Evolutionary conservation across 2,329 filamentous ascomycete species (phyloP).

Genomic region (Byssothecium circinans): DNA sequence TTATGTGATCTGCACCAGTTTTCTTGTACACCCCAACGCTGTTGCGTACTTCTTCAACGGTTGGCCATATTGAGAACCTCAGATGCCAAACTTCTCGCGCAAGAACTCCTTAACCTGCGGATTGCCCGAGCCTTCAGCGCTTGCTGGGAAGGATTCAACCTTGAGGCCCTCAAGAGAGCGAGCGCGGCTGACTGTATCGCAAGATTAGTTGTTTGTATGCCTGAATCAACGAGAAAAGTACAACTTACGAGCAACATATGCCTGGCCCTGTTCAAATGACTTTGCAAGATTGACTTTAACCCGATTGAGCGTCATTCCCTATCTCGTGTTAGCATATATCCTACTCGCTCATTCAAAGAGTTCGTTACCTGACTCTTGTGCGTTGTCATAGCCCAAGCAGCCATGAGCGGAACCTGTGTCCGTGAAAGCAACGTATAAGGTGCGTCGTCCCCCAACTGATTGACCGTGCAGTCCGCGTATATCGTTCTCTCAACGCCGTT

Average conservation of each 20-base stretch:
- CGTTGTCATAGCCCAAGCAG: conserved; percentile 65
- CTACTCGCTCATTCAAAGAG: neutral
- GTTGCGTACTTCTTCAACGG: neutral
- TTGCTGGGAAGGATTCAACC: conserved; percentile 35
- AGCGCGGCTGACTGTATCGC: conserved; percentile 55
- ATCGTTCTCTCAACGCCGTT: conserved; percentile 53
- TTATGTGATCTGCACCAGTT: neutral
- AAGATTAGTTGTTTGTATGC: conserved; percentile 4
- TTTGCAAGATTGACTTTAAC: conserved; percentile 58
- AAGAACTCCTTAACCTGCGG: conserved; percentile 41
- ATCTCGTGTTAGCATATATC: conserved; percentile 22
- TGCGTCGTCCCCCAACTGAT: conserved; percentile 48
- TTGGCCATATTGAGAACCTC: neutral
- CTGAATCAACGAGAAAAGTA: neutral
- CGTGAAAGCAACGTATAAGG: conserved; percentile 55
- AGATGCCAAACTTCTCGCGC: conserved; percentile 24
- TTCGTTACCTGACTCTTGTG: conserved; percentile 54
- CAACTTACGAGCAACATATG: conserved; percentile 58
- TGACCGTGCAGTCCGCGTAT: conserved; percentile 55
- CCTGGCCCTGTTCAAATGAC: conserved; percentile 61
- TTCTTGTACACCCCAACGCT: neutral
- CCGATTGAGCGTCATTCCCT: conserved; percentile 64
- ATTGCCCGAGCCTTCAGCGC: conserved; percentile 28
- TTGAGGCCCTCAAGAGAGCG: conserved; percentile 54
- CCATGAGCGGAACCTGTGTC: conserved; percentile 63